A percentile compares a stretch with the other conserved stretches of the same genome.
Evolutionary conservation across 352 stramenopile species (phyloP).

Genomic region (Globisporangium uncinulatum): DNA sequence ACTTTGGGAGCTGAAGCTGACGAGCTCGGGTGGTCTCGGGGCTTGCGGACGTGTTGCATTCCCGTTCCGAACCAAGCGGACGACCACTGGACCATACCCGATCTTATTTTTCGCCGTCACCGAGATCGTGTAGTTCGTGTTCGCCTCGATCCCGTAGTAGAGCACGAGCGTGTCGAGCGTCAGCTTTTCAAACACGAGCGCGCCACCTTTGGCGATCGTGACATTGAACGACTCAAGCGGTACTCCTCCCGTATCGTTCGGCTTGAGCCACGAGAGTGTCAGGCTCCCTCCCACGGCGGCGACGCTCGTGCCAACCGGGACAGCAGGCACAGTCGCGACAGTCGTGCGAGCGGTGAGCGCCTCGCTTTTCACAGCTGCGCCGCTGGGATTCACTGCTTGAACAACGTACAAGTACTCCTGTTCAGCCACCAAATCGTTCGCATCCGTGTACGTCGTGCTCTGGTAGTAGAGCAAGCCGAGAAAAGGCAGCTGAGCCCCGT

Average conservation of each 20-base stretch:
- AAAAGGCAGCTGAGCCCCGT: slow-evolving; percentile 6
- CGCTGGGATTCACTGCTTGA: slow-evolving; percentile 32
- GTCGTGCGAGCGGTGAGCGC: slow-evolving; percentile 20
- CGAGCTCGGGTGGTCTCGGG: slow-evolving; percentile 19
- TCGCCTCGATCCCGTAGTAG: slow-evolving; percentile 20
- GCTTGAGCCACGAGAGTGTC: slow-evolving; percentile 20
- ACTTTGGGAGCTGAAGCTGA: slow-evolving; percentile 21
- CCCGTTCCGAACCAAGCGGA: slow-evolving; percentile 18
- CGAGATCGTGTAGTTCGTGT: slow-evolving; percentile 22
- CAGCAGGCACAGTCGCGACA: slow-evolving; percentile 17
- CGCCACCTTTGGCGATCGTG: not conserved
- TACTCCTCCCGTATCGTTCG: slow-evolving; percentile 34
- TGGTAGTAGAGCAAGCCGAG: not conserved
- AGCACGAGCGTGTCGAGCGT: slow-evolving; percentile 5
- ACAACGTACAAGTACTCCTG: slow-evolving; percentile 38
- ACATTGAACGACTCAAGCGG: slow-evolving; percentile 17
- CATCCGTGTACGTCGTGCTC: slow-evolving; percentile 21
- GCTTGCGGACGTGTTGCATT: slow-evolving; percentile 19
- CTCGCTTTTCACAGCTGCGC: slow-evolving; percentile 22
- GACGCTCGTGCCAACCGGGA: slow-evolving; percentile 10
- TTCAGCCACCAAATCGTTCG: slow-evolving; percentile 20
- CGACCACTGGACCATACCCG: slow-evolving; percentile 7
- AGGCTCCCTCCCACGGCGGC: slow-evolving; percentile 25
- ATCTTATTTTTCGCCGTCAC: slow-evolving; percentile 26
- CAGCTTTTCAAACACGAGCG: slow-evolving; percentile 3